Evolutionary conservation across 805 yeast genomes (phyloP), one percentile per base, ranked within the genome.

Genomic region (Pichia pseudocactophila): DNA sequence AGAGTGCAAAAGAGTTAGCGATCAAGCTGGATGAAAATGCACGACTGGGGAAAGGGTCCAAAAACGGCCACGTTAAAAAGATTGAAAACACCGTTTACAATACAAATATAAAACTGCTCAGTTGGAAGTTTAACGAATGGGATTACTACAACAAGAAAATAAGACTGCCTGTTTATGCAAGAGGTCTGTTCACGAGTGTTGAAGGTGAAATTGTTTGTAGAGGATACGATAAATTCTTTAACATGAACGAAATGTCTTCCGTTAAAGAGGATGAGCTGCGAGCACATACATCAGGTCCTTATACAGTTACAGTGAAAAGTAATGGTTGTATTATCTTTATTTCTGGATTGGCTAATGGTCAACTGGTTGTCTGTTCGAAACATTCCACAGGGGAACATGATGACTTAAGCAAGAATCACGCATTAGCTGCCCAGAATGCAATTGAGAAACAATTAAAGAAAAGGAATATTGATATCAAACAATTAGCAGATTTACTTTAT

Each of bases 221-320:
- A 51, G 98, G 99, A 0, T 92, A 92, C 58, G 92, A 92, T 61
- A 92, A 92, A 63, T 92, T 92, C 61, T 92, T 87, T 72, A 90
- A 84, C 56, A 66, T 87, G 3, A 74, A 69, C 47, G 98, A 92
- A 58, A 69, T 73, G 2, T 49, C 62, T 0, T 48, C 49, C 6
- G 81, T 95, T 0, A 71, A 66, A 45, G 69, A 77, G 67, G 62
- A 61, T 0, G 54, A 57, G 50, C 56, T 88, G 4, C 51, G 54
- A n/a, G 37, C 50, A 1, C 52, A 66, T 27, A 80, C 92, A 0
- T 27, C 33, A 4, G 96, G 96, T 0, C 96, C 97, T 0, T 92
- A 82, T 58, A 74, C 73, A 16, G 74, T 88, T 2, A 79, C 96
- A 0, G 68, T 81, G 30, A 92, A 92, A 57, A 94, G 94, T 44